Evolutionary conservation across 2,329 filamentous ascomycete species (phyloP).

Genomic region (Aspergillus ustus): DNA sequence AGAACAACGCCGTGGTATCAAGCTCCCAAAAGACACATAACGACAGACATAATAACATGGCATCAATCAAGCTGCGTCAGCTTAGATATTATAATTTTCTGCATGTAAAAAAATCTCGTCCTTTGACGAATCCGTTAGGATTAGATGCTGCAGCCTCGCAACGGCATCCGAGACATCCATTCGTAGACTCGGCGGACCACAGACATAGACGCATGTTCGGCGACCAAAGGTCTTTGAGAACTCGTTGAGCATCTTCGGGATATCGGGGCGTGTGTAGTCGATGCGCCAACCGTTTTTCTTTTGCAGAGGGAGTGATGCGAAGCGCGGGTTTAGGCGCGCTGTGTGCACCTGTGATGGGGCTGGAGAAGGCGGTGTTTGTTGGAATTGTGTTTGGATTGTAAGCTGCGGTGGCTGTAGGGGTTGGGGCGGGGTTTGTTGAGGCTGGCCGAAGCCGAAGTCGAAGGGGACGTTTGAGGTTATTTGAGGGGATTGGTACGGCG

Average conservation of each 20-base stretch:
- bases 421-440: background rate
- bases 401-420: constrained; percentile 2
- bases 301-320: constrained; percentile 71
- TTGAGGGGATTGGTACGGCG: constrained; percentile 13
- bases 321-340: constrained; percentile 68
- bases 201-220: constrained; percentile 88
- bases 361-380: constrained; percentile 19
- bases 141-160: constrained; percentile 77
- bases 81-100: constrained; percentile 87
- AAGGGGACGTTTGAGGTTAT: constrained; percentile 47
- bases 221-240: constrained; percentile 81
- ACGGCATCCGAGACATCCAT: constrained; percentile 86
- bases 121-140: constrained; percentile 76
- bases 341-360: constrained; percentile 22
- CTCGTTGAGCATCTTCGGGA: constrained; percentile 83
- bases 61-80: constrained; percentile 1
- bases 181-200: constrained; percentile 84
- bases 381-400: constrained; percentile 7
- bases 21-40: background rate
- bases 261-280: constrained; percentile 87
- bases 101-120: constrained; percentile 95
- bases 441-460: constrained; percentile 80
- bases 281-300: constrained; percentile 80
- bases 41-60: background rate
- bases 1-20: constrained; percentile 13